A percentile compares a stretch with the other conserved stretches of the same genome.
Conservation (phyloP, 768 basidiomycete genomes). For the Amanita jacksonii region DNA sequence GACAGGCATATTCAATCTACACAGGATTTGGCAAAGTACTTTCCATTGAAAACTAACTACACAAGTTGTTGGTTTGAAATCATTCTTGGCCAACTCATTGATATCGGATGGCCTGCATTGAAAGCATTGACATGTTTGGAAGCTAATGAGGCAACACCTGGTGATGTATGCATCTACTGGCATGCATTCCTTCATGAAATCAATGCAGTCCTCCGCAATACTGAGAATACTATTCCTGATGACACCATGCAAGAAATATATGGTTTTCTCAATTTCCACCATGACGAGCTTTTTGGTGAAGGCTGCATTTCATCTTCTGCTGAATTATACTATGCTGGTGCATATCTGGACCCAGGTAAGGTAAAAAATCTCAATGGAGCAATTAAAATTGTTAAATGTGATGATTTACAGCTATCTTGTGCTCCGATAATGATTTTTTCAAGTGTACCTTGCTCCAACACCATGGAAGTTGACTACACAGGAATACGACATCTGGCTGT, state of each 20-base stretch:
- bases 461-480: neutral
- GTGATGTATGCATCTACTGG: slow-evolving; percentile 23
- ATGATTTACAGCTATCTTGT: neutral
- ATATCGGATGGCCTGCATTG: slow-evolving; percentile 10
- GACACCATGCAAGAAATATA: slow-evolving; percentile 13
- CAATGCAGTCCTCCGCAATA: slow-evolving; percentile 11
- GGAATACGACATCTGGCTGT: slow-evolving; percentile 10
- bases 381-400: neutral
- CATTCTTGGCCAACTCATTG: slow-evolving; percentile 11
- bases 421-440: neutral
- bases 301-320: slow-evolving; percentile 12
- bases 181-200: slow-evolving; percentile 14
- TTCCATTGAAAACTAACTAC: slow-evolving; percentile 2
- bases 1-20: too few relatives aligned
- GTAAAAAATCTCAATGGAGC: neutral
- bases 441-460: neutral
- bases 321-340: slow-evolving; percentile 15
- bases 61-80: slow-evolving; percentile 11
- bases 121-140: slow-evolving; percentile 20
- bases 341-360: slow-evolving; percentile 19
- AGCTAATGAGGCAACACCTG: slow-evolving; percentile 18
- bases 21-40: neutral
- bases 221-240: too few relatives aligned
- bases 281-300: slow-evolving; percentile 15
- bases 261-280: slow-evolving; percentile 15